phyloP scores from a whole-genome alignment of 1,284 basidiomycete genomes.

The Cutaneotrichosporon curvatum region DNA sequence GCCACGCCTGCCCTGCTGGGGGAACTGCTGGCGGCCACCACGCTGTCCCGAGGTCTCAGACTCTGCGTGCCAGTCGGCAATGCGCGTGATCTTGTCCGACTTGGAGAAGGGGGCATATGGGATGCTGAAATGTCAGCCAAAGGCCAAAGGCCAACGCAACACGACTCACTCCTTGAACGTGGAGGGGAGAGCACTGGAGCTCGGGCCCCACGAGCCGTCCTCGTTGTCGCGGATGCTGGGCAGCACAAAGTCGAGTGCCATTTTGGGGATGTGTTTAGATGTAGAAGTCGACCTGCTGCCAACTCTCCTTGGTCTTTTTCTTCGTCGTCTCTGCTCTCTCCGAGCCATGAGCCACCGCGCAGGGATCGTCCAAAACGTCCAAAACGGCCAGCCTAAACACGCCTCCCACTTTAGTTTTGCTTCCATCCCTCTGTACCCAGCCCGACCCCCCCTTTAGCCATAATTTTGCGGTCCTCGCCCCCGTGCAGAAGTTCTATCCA shows the following conservation, averaged over 20 bases:
- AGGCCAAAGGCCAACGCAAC: not conserved
- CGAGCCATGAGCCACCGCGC: too few species aligned
- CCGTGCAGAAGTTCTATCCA: not conserved
- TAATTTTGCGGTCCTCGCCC: not conserved
- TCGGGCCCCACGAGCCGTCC: conserved; percentile 48
- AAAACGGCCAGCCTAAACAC: not conserved
- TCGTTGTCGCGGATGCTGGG: conserved; percentile 46
- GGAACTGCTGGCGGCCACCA: conserved; percentile 18
- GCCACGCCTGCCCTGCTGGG: conserved; percentile 32
- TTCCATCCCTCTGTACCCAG: too few species aligned
- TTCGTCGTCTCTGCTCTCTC: too few species aligned
- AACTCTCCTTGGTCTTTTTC: not conserved
- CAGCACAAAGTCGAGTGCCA: conserved; percentile 41
- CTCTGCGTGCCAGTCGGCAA: conserved; percentile 91
- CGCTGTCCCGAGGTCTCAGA: conserved; percentile 49
- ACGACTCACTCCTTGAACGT: conserved; percentile 46
- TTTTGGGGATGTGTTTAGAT: conserved; percentile 16
- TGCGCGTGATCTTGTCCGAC: conserved; percentile 93
- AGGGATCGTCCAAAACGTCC: not conserved
- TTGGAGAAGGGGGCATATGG: conserved; percentile 97
- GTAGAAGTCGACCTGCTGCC: not conserved
- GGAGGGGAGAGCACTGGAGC: conserved; percentile 38
- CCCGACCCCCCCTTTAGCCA: too few species aligned
- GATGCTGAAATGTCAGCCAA: conserved; percentile 50
- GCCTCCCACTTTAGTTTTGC: conserved; percentile 5